Evolutionary conservation across 1,284 basidiomycete genomes (phyloP).

Genomic region (Boletellus sp.): DNA sequence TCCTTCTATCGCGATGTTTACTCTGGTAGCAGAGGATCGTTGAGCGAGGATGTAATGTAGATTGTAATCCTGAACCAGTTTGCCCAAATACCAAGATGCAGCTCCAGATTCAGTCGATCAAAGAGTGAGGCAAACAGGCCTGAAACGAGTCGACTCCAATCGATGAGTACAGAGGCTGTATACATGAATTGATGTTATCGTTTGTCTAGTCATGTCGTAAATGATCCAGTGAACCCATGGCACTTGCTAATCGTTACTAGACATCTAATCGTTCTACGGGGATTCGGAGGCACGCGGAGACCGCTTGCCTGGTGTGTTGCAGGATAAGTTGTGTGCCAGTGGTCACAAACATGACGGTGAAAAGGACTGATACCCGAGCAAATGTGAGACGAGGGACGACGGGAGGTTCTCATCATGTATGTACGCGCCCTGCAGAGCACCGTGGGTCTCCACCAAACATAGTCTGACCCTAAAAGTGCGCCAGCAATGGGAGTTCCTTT

Average conservation of each 20-base stretch:
- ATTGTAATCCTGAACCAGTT: not conserved
- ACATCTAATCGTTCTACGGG: not conserved
- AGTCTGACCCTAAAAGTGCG: constrained; percentile 22
- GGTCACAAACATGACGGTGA: constrained; percentile 3
- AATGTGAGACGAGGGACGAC: constrained; percentile 4
- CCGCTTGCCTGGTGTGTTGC: not conserved
- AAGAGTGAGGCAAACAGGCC: not conserved
- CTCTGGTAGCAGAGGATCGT: constrained; percentile 8
- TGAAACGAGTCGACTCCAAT: not conserved
- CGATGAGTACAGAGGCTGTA: not conserved
- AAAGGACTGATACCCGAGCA: constrained; percentile 11
- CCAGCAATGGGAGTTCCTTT: constrained; percentile 28
- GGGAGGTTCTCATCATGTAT: not conserved
- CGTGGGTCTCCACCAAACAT: constrained; percentile 27
- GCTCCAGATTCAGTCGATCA: not conserved
- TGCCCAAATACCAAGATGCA: not conserved
- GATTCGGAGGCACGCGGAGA: too few relatives aligned
- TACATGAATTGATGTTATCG: not conserved
- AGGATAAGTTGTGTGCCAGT: constrained; percentile 5
- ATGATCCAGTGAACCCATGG: not conserved
- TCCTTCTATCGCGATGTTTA: not conserved
- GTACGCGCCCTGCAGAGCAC: constrained; percentile 28
- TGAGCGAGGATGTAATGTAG: constrained; percentile 1
- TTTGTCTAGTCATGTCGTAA: not conserved
- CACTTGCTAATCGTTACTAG: not conserved